Evolutionary conservation across 352 stramenopile species (phyloP).

Genomic region (Blastocystis hominis): DNA sequence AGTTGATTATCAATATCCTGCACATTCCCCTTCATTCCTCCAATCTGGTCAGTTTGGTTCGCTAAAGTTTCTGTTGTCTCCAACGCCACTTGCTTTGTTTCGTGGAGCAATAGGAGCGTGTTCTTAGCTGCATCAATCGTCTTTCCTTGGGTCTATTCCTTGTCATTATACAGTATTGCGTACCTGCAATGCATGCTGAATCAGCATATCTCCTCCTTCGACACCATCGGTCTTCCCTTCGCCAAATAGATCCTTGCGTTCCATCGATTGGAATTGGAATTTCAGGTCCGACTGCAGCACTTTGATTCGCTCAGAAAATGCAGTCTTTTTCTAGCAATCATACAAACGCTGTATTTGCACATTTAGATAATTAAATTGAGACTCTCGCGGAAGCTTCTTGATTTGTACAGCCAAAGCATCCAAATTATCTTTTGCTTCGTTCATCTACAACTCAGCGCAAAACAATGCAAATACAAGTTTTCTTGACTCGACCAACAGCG

Average conservation of each 20-base stretch:
- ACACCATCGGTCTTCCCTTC: neutral
- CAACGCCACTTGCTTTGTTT: constrained; percentile 22
- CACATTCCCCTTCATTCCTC: constrained; percentile 33
- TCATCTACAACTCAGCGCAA: neutral
- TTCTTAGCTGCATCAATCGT: constrained; percentile 38
- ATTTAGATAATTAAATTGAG: constrained; percentile 20
- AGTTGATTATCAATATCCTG: constrained; percentile 12
- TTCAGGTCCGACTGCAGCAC: constrained; percentile 30
- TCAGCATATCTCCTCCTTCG: constrained; percentile 31
- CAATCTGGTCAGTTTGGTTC: neutral
- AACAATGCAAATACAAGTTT: neutral
- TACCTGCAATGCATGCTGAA: constrained; percentile 24
- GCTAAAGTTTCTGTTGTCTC: neutral
- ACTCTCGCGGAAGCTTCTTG: constrained; percentile 19
- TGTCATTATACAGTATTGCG: neutral
- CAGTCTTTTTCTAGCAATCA: constrained; percentile 2
- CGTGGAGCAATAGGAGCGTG: neutral
- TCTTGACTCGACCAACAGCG: neutral
- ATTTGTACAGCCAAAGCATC: constrained; percentile 1
- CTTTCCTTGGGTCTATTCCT: constrained; percentile 22
- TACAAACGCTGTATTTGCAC: neutral
- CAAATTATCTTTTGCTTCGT: constrained; percentile 33
- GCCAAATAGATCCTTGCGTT: constrained; percentile 1
- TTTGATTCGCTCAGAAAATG: constrained; percentile 23
- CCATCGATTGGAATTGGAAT: constrained; percentile 35